Conservation (phyloP, 805 yeast genomes). For the Clavispora carvajalis region DNA sequence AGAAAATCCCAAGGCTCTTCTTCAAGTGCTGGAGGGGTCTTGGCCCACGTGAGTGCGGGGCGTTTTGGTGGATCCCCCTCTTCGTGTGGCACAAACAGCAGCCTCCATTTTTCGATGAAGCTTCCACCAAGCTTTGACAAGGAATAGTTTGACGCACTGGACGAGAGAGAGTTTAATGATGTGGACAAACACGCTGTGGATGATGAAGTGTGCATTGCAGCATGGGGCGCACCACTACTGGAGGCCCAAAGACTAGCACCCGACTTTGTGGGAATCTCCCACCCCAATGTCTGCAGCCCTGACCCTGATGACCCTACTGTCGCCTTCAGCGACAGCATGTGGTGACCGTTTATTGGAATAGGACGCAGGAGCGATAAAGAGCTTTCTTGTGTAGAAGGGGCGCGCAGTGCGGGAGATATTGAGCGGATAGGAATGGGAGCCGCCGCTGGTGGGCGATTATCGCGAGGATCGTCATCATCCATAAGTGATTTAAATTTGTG, state of each 20-base stretch:
- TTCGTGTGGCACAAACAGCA: constrained; percentile 20
- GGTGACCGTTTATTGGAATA: not conserved
- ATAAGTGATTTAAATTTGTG: constrained; percentile 8
- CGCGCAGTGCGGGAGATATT: not conserved
- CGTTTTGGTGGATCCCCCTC: not conserved
- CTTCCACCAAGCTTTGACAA: constrained; percentile 38
- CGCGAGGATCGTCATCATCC: not conserved
- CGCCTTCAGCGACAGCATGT: not conserved
- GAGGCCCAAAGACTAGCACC: constrained; percentile 21
- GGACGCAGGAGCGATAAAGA: not conserved
- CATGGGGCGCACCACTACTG: not conserved
- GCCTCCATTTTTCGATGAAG: constrained; percentile 42
- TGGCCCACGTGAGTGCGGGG: constrained; percentile 4
- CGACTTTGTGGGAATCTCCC: constrained; percentile 44
- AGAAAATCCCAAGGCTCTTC: not conserved
- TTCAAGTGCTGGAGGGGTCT: constrained; percentile 11
- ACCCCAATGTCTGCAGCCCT: constrained; percentile 8
- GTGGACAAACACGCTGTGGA: constrained; percentile 39
- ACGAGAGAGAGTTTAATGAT: constrained; percentile 32
- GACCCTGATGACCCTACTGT: not conserved
- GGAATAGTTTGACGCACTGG: constrained; percentile 35
- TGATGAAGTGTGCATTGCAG: constrained; percentile 14
- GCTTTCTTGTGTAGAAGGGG: not conserved
- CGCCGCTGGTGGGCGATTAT: not conserved
- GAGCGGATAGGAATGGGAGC: not conserved